A percentile compares a stretch with the other conserved stretches of the same genome.
Evolutionary conservation across 805 yeast genomes (phyloP).

Genomic region (Ogataea methylovora): DNA sequence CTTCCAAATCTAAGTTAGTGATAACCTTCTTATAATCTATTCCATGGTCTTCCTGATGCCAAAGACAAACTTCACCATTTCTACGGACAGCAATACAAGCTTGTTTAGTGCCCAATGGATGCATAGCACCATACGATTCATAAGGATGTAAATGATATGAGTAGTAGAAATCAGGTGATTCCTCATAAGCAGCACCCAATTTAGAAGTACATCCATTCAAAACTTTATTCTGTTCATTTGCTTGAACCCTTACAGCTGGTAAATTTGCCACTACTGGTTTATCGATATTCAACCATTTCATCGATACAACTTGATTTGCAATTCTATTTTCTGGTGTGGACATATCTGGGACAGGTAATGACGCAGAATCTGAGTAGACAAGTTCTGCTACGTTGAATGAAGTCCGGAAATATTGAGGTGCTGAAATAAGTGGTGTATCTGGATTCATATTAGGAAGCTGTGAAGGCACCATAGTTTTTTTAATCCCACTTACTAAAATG

Average conservation of each 20-base stretch:
- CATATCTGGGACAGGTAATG: constrained; percentile 15
- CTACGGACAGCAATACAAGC: constrained; percentile 63
- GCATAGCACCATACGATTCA: constrained; percentile 53
- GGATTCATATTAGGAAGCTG: constrained; percentile 28
- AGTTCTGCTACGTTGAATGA: constrained; percentile 32
- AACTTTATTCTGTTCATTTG: constrained; percentile 17
- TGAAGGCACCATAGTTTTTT: constrained; percentile 26
- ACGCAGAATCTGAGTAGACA: constrained; percentile 35
- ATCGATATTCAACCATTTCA: constrained; percentile 71
- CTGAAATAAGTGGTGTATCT: constrained; percentile 1
- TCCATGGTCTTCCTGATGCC: constrained; percentile 59
- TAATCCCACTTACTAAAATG: constrained; percentile 44
- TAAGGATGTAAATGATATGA: constrained; percentile 53
- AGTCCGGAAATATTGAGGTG: constrained; percentile 29
- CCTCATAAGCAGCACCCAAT: constrained; percentile 27
- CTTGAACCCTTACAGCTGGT: constrained; percentile 42
- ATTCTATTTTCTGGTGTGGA: constrained; percentile 13
- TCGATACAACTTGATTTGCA: constrained; percentile 33
- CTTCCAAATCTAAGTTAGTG: constrained; percentile 23
- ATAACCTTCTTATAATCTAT: constrained; percentile 44
- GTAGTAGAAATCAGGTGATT: constrained; percentile 28
- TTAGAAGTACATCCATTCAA: constrained; percentile 28
- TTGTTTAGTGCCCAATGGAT: constrained; percentile 60
- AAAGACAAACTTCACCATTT: constrained; percentile 51
- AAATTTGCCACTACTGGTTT: constrained; percentile 53